Conservation (phyloP, 225 moss, liverwort and hornwort genomes). For the Ulota crispa region DNA sequence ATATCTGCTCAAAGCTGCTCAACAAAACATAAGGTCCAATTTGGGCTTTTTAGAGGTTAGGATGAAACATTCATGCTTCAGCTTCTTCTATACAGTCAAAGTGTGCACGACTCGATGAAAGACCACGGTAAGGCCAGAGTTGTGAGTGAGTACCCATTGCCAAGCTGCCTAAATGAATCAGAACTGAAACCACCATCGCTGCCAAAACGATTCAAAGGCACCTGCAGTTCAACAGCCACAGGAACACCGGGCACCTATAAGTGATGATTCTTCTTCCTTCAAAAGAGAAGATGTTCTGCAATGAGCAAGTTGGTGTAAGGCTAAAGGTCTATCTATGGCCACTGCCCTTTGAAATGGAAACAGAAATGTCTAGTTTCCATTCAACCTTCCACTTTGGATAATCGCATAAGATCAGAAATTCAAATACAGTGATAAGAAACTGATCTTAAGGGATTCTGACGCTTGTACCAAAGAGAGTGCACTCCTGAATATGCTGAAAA, state of each 20-base stretch:
- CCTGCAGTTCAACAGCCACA: conserved; percentile 27
- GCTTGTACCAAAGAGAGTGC: background rate
- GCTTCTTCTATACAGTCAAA: background rate
- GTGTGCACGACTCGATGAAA: background rate
- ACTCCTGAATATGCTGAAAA: background rate
- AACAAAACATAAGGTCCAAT: background rate
- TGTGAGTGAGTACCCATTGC: conserved; percentile 32
- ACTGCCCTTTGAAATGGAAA: background rate
- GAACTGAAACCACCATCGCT: conserved; percentile 29
- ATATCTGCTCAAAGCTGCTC: background rate
- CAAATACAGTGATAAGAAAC: background rate
- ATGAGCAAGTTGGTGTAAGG: background rate
- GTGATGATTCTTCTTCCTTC: background rate
- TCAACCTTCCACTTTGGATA: background rate
- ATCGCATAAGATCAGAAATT: background rate
- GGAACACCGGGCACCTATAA: background rate
- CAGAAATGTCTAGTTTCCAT: background rate
- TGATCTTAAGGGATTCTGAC: background rate
- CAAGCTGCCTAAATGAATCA: conserved; percentile 16
- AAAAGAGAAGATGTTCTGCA: background rate
- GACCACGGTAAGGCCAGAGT: background rate
- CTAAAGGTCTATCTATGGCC: background rate
- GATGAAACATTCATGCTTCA: background rate
- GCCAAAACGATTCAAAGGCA: conserved; percentile 41
- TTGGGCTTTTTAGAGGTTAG: background rate